Evolutionary conservation across 2,329 filamentous ascomycete genomes (phyloP).

Genomic region (Bipolaris cookei): DNA sequence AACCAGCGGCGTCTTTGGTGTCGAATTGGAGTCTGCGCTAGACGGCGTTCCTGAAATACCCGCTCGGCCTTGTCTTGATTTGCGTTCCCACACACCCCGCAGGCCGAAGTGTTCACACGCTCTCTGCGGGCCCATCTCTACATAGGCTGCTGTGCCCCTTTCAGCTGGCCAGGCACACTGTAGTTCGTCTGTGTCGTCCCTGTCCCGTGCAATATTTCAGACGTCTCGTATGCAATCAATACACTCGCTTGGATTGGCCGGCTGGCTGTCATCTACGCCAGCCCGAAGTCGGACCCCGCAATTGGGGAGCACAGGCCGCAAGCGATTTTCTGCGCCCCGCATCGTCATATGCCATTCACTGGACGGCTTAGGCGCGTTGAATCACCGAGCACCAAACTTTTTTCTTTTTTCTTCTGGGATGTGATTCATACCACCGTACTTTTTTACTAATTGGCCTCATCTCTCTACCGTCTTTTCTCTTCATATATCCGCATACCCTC

Average conservation of each 20-base stretch:
- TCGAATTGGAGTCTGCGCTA: constrained; percentile 8
- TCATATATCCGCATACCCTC: not conserved
- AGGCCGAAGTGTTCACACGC: constrained; percentile 5
- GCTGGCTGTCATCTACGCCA: not conserved
- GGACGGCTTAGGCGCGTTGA: constrained; percentile 13
- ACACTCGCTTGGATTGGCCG: constrained; percentile 1
- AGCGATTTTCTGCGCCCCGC: constrained; percentile 22
- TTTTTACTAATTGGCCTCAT: constrained; percentile 10
- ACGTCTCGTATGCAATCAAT: constrained; percentile 5
- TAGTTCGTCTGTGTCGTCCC: not conserved
- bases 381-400: constrained; percentile 23
- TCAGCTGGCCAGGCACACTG: constrained; percentile 1
- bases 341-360: constrained; percentile 23
- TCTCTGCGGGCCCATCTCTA: not conserved
- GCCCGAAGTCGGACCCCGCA: constrained; percentile 24
- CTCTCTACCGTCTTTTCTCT: not conserved
- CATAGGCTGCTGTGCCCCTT: too few species aligned
- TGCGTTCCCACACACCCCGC: not conserved
- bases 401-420: constrained; percentile 15
- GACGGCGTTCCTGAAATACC: constrained; percentile 16
- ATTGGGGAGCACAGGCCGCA: constrained; percentile 13
- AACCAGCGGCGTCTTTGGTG: not conserved
- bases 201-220: not conserved
- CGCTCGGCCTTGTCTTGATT: constrained; percentile 5
- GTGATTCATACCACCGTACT: constrained; percentile 21